A percentile compares a stretch with the other conserved stretches of the same genome.
Conservation (phyloP, 495 filamentous ascomycete genomes). For the Podospora conica region DNA sequence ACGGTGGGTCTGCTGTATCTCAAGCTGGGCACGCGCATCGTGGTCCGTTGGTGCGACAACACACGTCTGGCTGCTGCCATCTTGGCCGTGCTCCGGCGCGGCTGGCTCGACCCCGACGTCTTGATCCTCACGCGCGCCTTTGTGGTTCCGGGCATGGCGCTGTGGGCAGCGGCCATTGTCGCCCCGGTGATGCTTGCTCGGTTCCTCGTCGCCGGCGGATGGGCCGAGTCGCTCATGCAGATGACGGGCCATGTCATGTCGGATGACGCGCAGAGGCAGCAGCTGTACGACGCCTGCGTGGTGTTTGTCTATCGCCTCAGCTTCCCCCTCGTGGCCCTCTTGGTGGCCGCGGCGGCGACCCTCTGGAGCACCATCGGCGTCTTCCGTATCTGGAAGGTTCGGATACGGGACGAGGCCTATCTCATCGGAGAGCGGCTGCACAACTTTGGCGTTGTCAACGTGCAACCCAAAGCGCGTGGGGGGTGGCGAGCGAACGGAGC, state of each 20-base stretch:
- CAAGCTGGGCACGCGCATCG: conserved; percentile 69
- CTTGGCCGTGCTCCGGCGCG: conserved; percentile 65
- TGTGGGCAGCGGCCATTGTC: conserved; percentile 53
- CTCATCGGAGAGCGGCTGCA: conserved; percentile 90
- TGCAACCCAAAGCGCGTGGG: conserved; percentile 15
- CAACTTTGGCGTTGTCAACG: conserved; percentile 67
- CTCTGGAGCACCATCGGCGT: conserved; percentile 51
- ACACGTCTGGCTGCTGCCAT: conserved; percentile 69
- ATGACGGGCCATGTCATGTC: conserved; percentile 15
- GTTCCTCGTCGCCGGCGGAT: conserved; percentile 24
- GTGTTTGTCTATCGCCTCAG: conserved; percentile 63
- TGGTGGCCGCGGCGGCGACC: conserved; percentile 30
- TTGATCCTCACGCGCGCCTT: conserved; percentile 74
- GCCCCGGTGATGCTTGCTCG: conserved; percentile 44
- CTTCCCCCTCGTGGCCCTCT: conserved; percentile 55
- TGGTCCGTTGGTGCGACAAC: conserved; percentile 53
- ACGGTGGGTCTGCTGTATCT: conserved; percentile 88
- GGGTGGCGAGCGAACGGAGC: conserved; percentile 28
- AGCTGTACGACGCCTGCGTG: conserved; percentile 40
- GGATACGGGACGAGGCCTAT: conserved; percentile 91
- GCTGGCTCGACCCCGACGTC: conserved; percentile 77
- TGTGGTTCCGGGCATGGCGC: conserved; percentile 61
- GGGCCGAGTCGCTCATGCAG: conserved; percentile 20
- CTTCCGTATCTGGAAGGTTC: conserved; percentile 70
- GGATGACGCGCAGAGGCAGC: conserved; percentile 19